phyloP scores from a whole-genome alignment of 208 protist species.

The Wallacemonas sp. region DNA sequence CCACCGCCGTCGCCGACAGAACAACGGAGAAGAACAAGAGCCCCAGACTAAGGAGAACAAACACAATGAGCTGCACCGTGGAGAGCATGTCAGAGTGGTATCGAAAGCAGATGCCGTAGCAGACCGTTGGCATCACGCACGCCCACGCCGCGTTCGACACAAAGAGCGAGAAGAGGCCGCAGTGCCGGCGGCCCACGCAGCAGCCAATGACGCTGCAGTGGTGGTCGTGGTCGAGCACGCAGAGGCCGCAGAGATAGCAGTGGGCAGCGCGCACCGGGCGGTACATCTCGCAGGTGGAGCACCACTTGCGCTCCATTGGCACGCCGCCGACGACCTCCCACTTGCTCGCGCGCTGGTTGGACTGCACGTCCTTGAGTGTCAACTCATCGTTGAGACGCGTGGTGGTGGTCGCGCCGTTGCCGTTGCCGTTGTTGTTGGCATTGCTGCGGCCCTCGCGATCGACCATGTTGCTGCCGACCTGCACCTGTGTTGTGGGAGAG shows the following conservation, averaged over 20 bases:
- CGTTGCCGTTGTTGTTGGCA: not conserved
- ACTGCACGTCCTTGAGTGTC: slow-evolving; percentile 71
- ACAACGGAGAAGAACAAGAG: slow-evolving; percentile 28
- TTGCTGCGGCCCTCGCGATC: slow-evolving; percentile 6
- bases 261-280: slow-evolving; percentile 85
- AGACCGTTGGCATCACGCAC: slow-evolving; percentile 29
- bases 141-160: slow-evolving; percentile 31
- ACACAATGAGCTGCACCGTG: slow-evolving; percentile 11
- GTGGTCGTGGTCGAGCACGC: slow-evolving; percentile 87
- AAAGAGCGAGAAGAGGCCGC: slow-evolving; percentile 69
- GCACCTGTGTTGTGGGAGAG: not conserved
- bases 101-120: slow-evolving; percentile 30
- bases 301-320: slow-evolving; percentile 90
- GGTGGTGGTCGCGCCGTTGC: not conserved
- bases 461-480: not conserved
- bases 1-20: slow-evolving; percentile 23
- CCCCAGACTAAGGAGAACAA: slow-evolving; percentile 19
- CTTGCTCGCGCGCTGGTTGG: slow-evolving; percentile 54
- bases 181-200: slow-evolving; percentile 77
- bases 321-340: slow-evolving; percentile 78
- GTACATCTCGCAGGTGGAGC: slow-evolving; percentile 84
- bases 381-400: slow-evolving; percentile 27
- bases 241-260: slow-evolving; percentile 90
- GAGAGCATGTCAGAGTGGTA: slow-evolving; percentile 26
- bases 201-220: slow-evolving; percentile 87